A percentile compares a stretch with the other conserved stretches of the same genome.
phyloP scores from a whole-genome alignment of 2,329 filamentous ascomycete species.

The Claviceps arundinis region DNA sequence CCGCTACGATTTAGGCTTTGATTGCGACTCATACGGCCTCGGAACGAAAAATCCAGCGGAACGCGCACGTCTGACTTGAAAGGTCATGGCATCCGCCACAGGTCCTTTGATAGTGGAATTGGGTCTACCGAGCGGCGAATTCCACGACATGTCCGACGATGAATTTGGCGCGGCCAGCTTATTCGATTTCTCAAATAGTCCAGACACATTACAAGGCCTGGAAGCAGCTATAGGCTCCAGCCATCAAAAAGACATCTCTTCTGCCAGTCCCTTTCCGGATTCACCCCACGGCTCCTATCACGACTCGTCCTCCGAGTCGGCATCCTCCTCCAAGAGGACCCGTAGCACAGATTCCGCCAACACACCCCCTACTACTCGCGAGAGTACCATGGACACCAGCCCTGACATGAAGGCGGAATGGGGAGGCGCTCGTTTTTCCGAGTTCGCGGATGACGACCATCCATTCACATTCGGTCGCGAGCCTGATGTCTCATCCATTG shows the following conservation, averaged over 20 bases:
- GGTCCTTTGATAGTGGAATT: constrained; percentile 26
- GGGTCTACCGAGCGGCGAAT: constrained; percentile 24
- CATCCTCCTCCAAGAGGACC: constrained; percentile 32
- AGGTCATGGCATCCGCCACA: constrained; percentile 23
- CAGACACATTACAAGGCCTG: constrained; percentile 23
- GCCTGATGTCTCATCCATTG: constrained; percentile 13
- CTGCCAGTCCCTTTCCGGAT: constrained; percentile 26
- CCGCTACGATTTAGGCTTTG: neutral
- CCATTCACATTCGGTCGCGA: constrained; percentile 22
- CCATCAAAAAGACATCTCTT: constrained; percentile 20
- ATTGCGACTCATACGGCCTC: neutral
- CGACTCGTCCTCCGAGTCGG: constrained; percentile 40
- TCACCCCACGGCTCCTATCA: constrained; percentile 29
- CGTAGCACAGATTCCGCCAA: constrained; percentile 33
- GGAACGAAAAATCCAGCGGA: constrained; percentile 7
- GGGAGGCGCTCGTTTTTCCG: constrained; percentile 20
- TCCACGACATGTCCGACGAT: constrained; percentile 25
- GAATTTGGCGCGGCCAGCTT: constrained; percentile 19
- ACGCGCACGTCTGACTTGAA: constrained; percentile 10
- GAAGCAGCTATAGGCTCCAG: constrained; percentile 16
- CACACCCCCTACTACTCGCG: constrained; percentile 25
- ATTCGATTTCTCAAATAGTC: constrained; percentile 24
- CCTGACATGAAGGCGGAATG: constrained; percentile 29
- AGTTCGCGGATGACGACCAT: constrained; percentile 25
- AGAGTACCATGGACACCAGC: constrained; percentile 30